Percentiles rank a stretch among this genome's conserved stretches.
phyloP scores from a whole-genome alignment of 441 rosid species.

The Manihot esculenta region DNA sequence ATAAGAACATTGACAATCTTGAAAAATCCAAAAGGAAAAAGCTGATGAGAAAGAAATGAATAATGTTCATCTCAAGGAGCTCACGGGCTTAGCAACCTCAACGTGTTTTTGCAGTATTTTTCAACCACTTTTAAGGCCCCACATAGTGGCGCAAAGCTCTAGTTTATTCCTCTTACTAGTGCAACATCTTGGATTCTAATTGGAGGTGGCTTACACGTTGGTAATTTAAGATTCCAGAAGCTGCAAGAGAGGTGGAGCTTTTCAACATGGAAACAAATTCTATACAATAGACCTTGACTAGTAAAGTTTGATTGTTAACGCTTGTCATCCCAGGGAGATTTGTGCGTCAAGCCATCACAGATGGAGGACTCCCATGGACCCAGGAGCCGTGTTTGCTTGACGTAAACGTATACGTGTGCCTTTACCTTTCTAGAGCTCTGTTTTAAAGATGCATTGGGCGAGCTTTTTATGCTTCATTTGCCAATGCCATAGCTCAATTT shows the following conservation, averaged over 20 bases:
- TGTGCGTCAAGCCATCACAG: background rate
- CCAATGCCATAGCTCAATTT: background rate
- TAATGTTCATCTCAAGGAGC: background rate
- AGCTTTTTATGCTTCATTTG: background rate
- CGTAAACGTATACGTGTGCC: conserved; percentile 2
- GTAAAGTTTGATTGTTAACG: too few species aligned
- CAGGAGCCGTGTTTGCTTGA: background rate
- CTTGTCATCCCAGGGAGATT: background rate
- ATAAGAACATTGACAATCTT: too few species aligned
- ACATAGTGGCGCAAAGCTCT: background rate
- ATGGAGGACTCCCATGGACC: too few species aligned
- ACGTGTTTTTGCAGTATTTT: conserved; percentile 8
- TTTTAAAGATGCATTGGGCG: background rate
- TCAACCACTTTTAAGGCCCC: conserved; percentile 15
- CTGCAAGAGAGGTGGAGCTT: too few species aligned
- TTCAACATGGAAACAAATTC: background rate
- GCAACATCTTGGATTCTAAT: background rate
- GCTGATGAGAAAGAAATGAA: background rate
- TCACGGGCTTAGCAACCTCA: background rate
- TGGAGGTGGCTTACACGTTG: background rate
- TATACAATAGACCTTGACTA: conserved; percentile 12
- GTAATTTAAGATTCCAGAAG: background rate
- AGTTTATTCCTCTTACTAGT: background rate
- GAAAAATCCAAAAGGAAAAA: background rate
- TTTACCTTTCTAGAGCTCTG: background rate